Evolutionary conservation across 192 early-diverging fungal genomes (phyloP), one percentile per base, ranked within the genome.

Genomic region (Coemansia sp.): DNA sequence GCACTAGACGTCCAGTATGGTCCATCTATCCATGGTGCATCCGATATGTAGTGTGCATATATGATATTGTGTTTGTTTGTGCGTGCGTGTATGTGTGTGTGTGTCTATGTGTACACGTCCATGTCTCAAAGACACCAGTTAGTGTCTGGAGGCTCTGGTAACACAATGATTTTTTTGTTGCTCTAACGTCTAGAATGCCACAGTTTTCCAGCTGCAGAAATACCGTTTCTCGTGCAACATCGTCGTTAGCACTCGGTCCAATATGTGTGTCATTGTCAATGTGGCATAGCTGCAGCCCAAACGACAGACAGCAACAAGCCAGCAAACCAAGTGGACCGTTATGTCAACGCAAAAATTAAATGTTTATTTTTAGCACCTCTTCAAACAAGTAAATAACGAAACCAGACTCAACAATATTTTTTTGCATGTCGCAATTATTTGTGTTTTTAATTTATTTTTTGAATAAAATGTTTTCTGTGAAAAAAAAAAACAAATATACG

Each of bases 401-500:
- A 10, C 16, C 16, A 45, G 42, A 20, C 18, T 25, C 22, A 29
- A 52, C 28, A 28, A 29, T 52, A 20, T 52, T n/a, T 20, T 52
- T 52, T 22, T 22, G 51, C 28, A 52, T 29, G 28, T 52, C 51
- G 18, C 51, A 29, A 52, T 52, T 52, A 52, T 52, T 52, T 20
- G 51, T 22, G 22, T 20, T 22, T 52, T 5, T 52, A 28, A 22
- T 52, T 52, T 7, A 10, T 50, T 50, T 16, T 45, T 16, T 16
- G 5, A 3, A 45, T 16, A 45, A 14, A 45, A 45, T 38, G 10
- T 45, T 7, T 14, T 16, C 42, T 16, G 42, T 16, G 10, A 5
- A 7, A 45, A 45, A 45, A 45, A 36, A 4, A 7, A 38, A 38
- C 4, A 7, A 7, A 10, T 38, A 38, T 16, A 11, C 42, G 16